Conservation (phyloP, 768 basidiomycete species). For the Mycena capillaripes region DNA sequence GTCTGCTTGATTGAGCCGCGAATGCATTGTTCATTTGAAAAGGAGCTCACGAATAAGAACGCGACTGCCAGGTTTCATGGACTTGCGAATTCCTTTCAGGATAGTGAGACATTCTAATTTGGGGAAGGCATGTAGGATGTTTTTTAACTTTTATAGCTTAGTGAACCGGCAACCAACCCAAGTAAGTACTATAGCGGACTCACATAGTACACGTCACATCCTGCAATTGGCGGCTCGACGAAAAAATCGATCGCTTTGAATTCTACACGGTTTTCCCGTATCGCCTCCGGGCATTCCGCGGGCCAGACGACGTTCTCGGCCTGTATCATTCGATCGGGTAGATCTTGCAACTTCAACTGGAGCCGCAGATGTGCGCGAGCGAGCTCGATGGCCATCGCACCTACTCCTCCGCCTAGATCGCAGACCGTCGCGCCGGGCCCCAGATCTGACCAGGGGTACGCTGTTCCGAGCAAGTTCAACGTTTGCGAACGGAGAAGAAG, state of each 20-base stretch:
- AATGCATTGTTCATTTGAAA: neutral
- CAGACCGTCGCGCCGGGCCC: constrained; percentile 41
- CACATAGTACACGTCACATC: constrained; percentile 59
- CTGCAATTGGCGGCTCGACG: constrained; percentile 49
- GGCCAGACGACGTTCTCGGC: constrained; percentile 47
- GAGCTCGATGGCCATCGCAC: constrained; percentile 42
- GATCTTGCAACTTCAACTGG: constrained; percentile 45
- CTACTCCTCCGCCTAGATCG: constrained; percentile 51
- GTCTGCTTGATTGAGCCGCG: neutral
- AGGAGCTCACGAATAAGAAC: constrained; percentile 30
- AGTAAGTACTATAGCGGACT: constrained; percentile 27
- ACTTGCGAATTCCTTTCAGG: constrained; percentile 30
- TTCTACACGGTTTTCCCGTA: constrained; percentile 50
- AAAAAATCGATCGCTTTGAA: constrained; percentile 58
- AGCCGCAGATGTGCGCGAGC: constrained; percentile 43
- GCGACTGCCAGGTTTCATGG: constrained; percentile 33
- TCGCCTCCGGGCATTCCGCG: constrained; percentile 48
- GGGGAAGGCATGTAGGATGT: constrained; percentile 31
- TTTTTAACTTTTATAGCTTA: constrained; percentile 21
- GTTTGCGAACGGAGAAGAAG: neutral
- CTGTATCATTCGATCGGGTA: constrained; percentile 40
- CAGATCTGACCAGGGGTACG: constrained; percentile 44
- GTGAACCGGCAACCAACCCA: neutral
- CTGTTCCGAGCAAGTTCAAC: constrained; percentile 27
- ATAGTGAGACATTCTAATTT: constrained; percentile 20